phyloP scores from a whole-genome alignment of 2,329 filamentous ascomycete species.

The Fusarium tricinctum region DNA sequence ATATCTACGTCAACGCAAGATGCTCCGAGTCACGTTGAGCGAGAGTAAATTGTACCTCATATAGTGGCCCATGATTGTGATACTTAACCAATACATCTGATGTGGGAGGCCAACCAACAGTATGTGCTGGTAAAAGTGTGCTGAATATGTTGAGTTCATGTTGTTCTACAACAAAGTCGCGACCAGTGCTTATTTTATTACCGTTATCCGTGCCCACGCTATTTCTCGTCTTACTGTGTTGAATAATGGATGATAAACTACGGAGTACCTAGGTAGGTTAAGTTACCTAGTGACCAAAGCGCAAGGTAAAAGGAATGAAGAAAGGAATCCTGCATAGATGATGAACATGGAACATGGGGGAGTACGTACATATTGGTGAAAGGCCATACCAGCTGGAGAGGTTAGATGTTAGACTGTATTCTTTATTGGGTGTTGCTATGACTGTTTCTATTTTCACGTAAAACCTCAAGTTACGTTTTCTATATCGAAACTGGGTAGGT shows the following conservation, averaged over 20 bases:
- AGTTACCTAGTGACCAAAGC: neutral
- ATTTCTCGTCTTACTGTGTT: neutral
- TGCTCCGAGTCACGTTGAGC: neutral
- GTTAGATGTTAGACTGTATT: neutral
- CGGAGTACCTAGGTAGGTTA: too few species aligned
- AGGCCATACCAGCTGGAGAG: neutral
- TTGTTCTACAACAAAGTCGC: constrained; percentile 8
- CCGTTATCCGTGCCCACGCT: neutral
- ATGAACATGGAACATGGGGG: neutral
- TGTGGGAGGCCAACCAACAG: neutral
- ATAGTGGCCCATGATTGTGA: neutral
- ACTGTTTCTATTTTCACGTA: neutral
- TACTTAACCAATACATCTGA: neutral
- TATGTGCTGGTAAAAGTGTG: neutral
- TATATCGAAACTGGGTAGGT: neutral
- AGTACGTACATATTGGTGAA: neutral
- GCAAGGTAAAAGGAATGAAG: neutral
- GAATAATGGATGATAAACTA: neutral
- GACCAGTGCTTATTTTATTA: neutral
- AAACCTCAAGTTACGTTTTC: neutral
- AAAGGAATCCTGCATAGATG: neutral
- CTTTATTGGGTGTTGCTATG: neutral
- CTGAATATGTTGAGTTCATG: neutral
- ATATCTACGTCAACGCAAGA: constrained; percentile 12
- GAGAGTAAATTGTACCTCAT: neutral